These are phyloP conservation scores for Linum trigynum DNA, from an alignment of 345 rosid genomes.

Conservation along the genomic window DNA sequence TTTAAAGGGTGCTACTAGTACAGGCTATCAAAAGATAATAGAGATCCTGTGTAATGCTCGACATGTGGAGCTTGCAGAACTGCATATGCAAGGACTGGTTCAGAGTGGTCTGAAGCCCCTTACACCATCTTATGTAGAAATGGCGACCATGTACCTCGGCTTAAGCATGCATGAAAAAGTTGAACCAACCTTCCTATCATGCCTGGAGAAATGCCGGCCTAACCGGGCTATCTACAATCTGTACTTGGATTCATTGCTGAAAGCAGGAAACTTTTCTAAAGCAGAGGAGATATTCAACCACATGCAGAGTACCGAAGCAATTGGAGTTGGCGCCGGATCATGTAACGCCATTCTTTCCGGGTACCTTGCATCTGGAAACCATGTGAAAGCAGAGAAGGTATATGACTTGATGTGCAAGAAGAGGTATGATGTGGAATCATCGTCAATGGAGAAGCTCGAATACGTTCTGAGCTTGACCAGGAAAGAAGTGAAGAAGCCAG, in stretches of 20 bases:
- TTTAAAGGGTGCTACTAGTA: conserved; percentile 40
- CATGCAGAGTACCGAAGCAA: conserved; percentile 32
- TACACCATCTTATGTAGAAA: conserved; percentile 45
- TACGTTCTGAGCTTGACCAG: conserved; percentile 40
- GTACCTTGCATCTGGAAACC: conserved; percentile 44
- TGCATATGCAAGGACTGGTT: conserved; percentile 51
- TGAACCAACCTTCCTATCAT: conserved; percentile 40
- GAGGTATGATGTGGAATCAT: conserved; percentile 47
- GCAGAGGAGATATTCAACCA: conserved; percentile 54
- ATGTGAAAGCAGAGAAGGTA: conserved; percentile 48
- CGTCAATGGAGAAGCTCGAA: conserved; percentile 54
- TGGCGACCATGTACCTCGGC: conserved; percentile 46
- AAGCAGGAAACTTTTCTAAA: conserved; percentile 41
- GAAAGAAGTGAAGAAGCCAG: conserved; percentile 48
- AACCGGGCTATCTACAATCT: conserved; percentile 50
- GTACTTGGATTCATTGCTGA: conserved; percentile 63
- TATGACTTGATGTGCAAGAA: conserved; percentile 63
- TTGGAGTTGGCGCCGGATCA: conserved; percentile 49
- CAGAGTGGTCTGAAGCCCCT: conserved; percentile 59
- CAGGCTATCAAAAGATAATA: conserved; percentile 69
- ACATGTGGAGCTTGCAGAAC: conserved; percentile 47
- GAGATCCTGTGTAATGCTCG: conserved; percentile 48
- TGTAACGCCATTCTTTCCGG: conserved; percentile 61
- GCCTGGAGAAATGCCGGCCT: conserved; percentile 53
- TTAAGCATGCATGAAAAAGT: conserved; percentile 49